Conservation (phyloP, 768 basidiomycete species). For the Termitomyces titanicus region DNA sequence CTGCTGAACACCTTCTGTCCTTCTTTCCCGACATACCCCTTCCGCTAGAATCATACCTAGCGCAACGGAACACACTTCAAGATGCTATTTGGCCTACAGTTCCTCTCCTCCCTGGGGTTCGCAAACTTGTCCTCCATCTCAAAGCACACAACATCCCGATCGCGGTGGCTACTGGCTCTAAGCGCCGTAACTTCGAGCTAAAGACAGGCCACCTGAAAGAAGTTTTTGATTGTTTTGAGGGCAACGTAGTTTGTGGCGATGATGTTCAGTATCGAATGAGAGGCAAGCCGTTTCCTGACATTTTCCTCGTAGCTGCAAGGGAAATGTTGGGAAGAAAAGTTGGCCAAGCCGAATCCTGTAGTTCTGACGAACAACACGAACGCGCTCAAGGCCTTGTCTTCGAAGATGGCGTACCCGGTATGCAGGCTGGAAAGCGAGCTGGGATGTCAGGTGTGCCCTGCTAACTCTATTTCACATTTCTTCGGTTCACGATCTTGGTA, state of each 20-base stretch:
- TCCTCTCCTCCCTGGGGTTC: constrained; percentile 68
- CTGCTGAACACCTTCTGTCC: constrained; percentile 66
- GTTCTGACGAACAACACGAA: constrained; percentile 37
- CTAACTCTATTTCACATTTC: not conserved
- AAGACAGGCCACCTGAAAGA: constrained; percentile 65
- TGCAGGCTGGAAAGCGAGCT: constrained; percentile 78
- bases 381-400: constrained; percentile 71
- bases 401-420: constrained; percentile 75
- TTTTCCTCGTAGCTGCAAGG: constrained; percentile 73
- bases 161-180: constrained; percentile 77
- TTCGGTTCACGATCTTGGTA: constrained; percentile 23
- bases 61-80: constrained; percentile 52
- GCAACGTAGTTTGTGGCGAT: constrained; percentile 68
- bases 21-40: constrained; percentile 74
- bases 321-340: constrained; percentile 54
- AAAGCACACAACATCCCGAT: constrained; percentile 67
- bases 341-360: constrained; percentile 38
- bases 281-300: constrained; percentile 82
- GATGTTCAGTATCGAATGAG: constrained; percentile 49
- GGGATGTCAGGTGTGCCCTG: constrained; percentile 72
- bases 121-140: constrained; percentile 69
- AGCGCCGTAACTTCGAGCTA: constrained; percentile 56
- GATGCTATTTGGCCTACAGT: constrained; percentile 69
- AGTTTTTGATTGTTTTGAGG: constrained; percentile 59
- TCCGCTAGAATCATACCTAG: constrained; percentile 55